These are phyloP conservation scores for Lachnellula willkommii DNA, from an alignment of 2,329 filamentous ascomycete genomes.

Conservation along the genomic window DNA sequence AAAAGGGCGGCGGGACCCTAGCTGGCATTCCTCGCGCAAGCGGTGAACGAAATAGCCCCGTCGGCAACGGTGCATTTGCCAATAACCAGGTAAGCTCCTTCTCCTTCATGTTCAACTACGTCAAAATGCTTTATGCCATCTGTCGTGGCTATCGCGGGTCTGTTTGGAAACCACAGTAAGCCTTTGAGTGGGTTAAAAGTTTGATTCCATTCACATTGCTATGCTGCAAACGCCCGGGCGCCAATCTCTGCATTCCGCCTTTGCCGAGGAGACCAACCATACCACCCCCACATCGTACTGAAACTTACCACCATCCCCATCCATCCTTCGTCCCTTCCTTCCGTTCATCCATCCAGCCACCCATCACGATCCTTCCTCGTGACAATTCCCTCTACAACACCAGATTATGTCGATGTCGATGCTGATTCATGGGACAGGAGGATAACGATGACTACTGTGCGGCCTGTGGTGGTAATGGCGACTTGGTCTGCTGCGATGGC, in stretches of 20 bases:
- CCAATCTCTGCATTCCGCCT: slow-evolving; percentile 29
- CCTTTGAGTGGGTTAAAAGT: slow-evolving; percentile 6
- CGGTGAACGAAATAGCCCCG: slow-evolving; percentile 59
- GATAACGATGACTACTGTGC: slow-evolving; percentile 91
- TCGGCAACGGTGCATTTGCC: slow-evolving; percentile 40
- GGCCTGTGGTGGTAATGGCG: slow-evolving; percentile 75
- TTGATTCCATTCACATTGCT: slow-evolving; percentile 14
- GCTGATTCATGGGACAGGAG: slow-evolving; percentile 38
- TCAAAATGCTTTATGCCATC: not conserved
- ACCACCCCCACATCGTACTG: slow-evolving; percentile 22
- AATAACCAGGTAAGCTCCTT: slow-evolving; percentile 48
- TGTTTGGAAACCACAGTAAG: not conserved
- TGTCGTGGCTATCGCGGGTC: not conserved
- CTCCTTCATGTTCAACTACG: not conserved
- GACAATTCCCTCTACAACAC: not conserved
- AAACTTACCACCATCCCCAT: slow-evolving; percentile 14
- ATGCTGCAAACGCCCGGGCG: slow-evolving; percentile 21
- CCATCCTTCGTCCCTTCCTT: slow-evolving; percentile 10
- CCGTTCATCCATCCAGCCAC: slow-evolving; percentile 12
- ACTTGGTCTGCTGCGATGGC: slow-evolving; percentile 88
- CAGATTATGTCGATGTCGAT: not conserved
- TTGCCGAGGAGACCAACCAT: slow-evolving; percentile 28
- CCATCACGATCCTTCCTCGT: slow-evolving; percentile 8
- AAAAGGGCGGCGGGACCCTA: slow-evolving; percentile 58
- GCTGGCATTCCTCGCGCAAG: slow-evolving; percentile 62